Evolutionary conservation across 2,329 filamentous ascomycete species (phyloP), one percentile per base, ranked within the genome.

Genomic region (Gaeumannomyces tritici): DNA sequence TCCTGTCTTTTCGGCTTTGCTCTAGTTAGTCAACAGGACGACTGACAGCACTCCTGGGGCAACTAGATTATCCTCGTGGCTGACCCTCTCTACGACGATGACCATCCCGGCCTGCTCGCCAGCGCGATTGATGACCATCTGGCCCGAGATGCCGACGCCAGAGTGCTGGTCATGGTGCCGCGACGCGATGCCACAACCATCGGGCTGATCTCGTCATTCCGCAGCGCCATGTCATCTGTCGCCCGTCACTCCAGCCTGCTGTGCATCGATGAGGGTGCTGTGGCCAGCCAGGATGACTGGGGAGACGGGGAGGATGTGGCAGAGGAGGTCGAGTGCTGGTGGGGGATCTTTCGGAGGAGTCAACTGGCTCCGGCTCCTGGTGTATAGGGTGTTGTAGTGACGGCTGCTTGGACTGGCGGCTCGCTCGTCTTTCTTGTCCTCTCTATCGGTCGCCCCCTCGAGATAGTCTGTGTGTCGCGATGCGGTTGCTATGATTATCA

Each of bases 31-130:
- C 42, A 51, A 51, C 42, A 51, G 42, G 11, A 21, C 42, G 11
- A 21, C 42, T 51, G 42, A 51, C 42, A 5, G 7, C 31, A 15
- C 31, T 47, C 11, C n/a, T 24, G 6, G 4, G n/a, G 47, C 31
- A 27, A 47, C 62, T 72, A 88, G 79, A 77, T 96, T 62, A 85
- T 98, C 56, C 80, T 99, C 3, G 91, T 86, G 2, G 91, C 93
- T 3, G 95, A 99, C 73, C 84, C 91, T 0, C 78, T 99, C 26
- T 98, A 98, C 74, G 91, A 93, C 57, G 83, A 92, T 59, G 83
- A 89, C 4, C 95, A 98, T 70, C 91, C 93, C 0, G 75, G 73
- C 3, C 83, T 95, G 69, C 81, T 98, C 27, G 86, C 87, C 0
- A 79, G 85, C 18, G 87, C 90, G 18, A 86, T 98, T 57, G 75